Percentiles rank a stretch among this genome's conserved stretches.
phyloP scores from a whole-genome alignment of 805 yeast species.

The Kazachstania psychrophila region DNA sequence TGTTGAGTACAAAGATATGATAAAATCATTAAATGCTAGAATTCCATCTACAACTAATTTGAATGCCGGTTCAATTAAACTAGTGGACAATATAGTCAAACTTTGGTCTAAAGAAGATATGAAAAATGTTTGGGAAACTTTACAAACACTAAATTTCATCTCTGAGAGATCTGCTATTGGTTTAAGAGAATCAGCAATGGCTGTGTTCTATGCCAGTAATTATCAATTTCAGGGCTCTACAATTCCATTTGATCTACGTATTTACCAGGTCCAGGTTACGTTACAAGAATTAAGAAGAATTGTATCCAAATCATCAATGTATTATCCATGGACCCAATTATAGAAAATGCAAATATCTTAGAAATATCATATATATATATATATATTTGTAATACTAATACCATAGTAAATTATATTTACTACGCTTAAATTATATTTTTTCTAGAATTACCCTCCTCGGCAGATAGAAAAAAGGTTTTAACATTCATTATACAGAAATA shows the following conservation, averaged over 20 bases:
- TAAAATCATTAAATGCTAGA: slow-evolving; percentile 36
- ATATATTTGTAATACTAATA: too few relatives aligned
- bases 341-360: too few relatives aligned
- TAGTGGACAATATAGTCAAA: slow-evolving; percentile 35
- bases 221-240: slow-evolving; percentile 32
- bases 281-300: slow-evolving; percentile 40
- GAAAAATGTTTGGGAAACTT: slow-evolving; percentile 64
- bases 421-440: too few relatives aligned
- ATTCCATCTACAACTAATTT: slow-evolving; percentile 28
- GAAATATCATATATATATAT: too few relatives aligned
- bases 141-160: slow-evolving; percentile 48
- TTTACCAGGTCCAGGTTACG: slow-evolving; percentile 43
- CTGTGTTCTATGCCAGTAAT: slow-evolving; percentile 33
- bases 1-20: slow-evolving; percentile 60
- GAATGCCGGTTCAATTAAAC: slow-evolving; percentile 21
- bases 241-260: slow-evolving; percentile 36
- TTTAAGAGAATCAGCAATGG: slow-evolving; percentile 33
- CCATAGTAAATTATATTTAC: too few relatives aligned
- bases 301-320: slow-evolving; percentile 25
- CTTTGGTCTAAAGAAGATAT: slow-evolving; percentile 55
- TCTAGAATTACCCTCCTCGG: too few relatives aligned
- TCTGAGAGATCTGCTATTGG: slow-evolving; percentile 38
- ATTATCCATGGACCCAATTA: slow-evolving; percentile 28
- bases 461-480: too few relatives aligned
- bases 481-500: too few relatives aligned